Conservation (phyloP, 2,329 filamentous ascomycete genomes). For the Sporothrix curviconia region DNA sequence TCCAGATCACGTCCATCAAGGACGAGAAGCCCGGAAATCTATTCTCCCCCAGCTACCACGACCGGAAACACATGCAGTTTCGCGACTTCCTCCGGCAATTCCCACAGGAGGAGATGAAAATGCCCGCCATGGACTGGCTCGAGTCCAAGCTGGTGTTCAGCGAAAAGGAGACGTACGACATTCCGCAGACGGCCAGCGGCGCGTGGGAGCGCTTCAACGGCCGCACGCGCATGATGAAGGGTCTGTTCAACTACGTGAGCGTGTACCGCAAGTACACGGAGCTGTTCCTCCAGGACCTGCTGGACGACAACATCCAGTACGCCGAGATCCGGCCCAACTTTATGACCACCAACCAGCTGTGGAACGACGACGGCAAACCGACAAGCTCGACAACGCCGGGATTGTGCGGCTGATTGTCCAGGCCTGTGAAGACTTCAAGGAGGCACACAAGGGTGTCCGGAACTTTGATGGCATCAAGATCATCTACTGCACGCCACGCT, state of each 20-base stretch:
- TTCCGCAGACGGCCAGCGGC: conserved; percentile 42
- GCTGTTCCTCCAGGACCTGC: conserved; percentile 54
- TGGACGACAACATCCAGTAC: conserved; percentile 61
- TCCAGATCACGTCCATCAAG: conserved; percentile 42
- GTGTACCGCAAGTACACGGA: conserved; percentile 57
- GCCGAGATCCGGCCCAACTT: conserved; percentile 66
- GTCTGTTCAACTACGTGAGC: conserved; percentile 59
- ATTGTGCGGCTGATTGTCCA: conserved; percentile 57
- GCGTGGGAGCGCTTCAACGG: conserved; percentile 60
- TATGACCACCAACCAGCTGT: conserved; percentile 56
- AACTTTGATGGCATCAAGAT: conserved; percentile 61
- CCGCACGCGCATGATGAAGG: conserved; percentile 66
- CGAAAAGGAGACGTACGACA: conserved; percentile 52
- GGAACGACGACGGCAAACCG: conserved; percentile 48
- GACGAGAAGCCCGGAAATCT: conserved; percentile 34
- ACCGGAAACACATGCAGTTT: conserved; percentile 37
- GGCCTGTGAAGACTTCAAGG: conserved; percentile 45
- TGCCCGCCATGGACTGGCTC: conserved; percentile 50
- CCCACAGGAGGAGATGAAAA: too few relatives aligned
- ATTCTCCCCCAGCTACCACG: conserved; percentile 43
- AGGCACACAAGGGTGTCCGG: conserved; percentile 19
- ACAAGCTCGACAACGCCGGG: conserved; percentile 45
- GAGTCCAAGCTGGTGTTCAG: conserved; percentile 55
- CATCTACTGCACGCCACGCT: conserved; percentile 64
- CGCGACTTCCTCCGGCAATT: conserved; percentile 35